Percentiles rank a stretch among this genome's conserved stretches.
Evolutionary conservation across 2,329 filamentous ascomycete genomes (phyloP).

Genomic region (Hymenoscyphus fraxineus): DNA sequence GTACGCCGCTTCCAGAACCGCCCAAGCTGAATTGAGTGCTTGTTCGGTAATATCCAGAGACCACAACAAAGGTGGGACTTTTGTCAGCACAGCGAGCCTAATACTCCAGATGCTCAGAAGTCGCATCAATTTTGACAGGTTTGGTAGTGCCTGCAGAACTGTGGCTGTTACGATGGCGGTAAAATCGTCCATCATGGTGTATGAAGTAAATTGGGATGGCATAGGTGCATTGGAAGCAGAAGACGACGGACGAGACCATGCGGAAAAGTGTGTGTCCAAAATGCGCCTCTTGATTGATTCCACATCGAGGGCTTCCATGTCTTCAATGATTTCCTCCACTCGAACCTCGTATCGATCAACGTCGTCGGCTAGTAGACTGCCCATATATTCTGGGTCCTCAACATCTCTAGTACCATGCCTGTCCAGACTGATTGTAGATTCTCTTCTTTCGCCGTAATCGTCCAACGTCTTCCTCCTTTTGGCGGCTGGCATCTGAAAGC

Average conservation of each 20-base stretch:
- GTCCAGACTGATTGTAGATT: conserved; percentile 29
- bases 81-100: conserved; percentile 69
- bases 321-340: conserved; percentile 67
- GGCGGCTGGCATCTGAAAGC: conserved; percentile 49
- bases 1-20: conserved; percentile 45
- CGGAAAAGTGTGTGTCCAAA: conserved; percentile 72
- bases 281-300: conserved; percentile 90
- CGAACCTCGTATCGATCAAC: conserved; percentile 68
- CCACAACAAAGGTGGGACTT: conserved; percentile 64
- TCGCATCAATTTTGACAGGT: conserved; percentile 67
- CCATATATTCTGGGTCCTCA: conserved; percentile 37
- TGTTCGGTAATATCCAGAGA: conserved; percentile 64
- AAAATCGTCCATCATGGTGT: conserved; percentile 79
- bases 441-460: neutral
- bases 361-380: conserved; percentile 63
- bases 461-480: conserved; percentile 37
- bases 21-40: conserved; percentile 65
- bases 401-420: conserved; percentile 11
- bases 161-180: conserved; percentile 88
- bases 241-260: conserved; percentile 51
- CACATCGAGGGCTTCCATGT: conserved; percentile 67
- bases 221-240: conserved; percentile 42
- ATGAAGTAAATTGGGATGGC: conserved; percentile 46
- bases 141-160: conserved; percentile 82
- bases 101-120: conserved; percentile 76